Conservation (phyloP, 2,329 filamentous ascomycete species). For the Polytolypa hystricis region DNA sequence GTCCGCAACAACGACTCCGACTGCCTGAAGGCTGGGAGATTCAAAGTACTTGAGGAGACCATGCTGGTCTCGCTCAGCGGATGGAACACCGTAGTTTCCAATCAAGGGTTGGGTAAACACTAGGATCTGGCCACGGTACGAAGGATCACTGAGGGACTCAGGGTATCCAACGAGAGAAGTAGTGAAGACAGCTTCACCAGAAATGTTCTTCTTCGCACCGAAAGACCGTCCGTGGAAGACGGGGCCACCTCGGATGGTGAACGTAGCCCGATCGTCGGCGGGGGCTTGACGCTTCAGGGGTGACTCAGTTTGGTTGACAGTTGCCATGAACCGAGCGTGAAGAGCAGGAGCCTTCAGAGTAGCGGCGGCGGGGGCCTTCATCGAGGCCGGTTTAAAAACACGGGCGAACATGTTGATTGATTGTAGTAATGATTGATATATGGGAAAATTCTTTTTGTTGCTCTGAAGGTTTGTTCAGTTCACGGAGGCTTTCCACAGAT, state of each 20-base stretch:
- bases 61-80: conserved; percentile 68
- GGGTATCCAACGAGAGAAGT: conserved; percentile 96
- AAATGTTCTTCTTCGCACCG: conserved; percentile 91
- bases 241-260: conserved; percentile 92
- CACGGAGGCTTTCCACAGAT: conserved; percentile 57
- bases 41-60: conserved; percentile 97
- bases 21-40: conserved; percentile 92
- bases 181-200: conserved; percentile 96
- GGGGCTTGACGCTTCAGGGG: conserved; percentile 53
- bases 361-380: conserved; percentile 36
- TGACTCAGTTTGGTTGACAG: conserved; percentile 58
- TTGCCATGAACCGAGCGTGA: conserved; percentile 46
- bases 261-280: conserved; percentile 69
- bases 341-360: conserved; percentile 23
- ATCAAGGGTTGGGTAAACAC: conserved; percentile 98
- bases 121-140: conserved; percentile 72
- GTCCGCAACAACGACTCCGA: conserved; percentile 90
- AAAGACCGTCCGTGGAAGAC: conserved; percentile 96
- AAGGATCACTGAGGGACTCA: conserved; percentile 66
- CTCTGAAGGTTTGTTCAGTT: conserved; percentile 38
- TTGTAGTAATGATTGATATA: conserved; percentile 13
- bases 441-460: conserved; percentile 13
- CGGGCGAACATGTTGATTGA: conserved; percentile 43
- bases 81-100: conserved; percentile 96
- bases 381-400: conserved; percentile 42